Conservation (phyloP, 306 rosid species). For the Spatholobus suberectus region DNA sequence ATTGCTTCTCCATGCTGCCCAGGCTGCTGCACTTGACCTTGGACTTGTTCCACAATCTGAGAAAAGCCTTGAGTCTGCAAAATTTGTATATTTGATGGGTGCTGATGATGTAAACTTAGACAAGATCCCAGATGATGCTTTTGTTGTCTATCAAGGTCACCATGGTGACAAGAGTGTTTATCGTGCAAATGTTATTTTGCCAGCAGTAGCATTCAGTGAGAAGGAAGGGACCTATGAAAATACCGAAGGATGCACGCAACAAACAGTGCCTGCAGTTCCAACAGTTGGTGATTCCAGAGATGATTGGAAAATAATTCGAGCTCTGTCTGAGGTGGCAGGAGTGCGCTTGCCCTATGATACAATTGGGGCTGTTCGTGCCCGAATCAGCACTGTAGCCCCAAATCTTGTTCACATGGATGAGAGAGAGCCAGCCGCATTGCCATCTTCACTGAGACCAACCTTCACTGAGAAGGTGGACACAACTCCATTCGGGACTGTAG, state of each 20-base stretch:
- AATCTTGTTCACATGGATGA: constrained; percentile 78
- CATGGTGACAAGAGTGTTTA: constrained; percentile 92
- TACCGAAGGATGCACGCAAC: constrained; percentile 91
- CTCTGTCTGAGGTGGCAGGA: constrained; percentile 91
- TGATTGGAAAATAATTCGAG: constrained; percentile 95
- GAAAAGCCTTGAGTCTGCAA: constrained; percentile 78
- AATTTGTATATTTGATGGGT: constrained; percentile 93
- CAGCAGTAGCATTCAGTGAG: constrained; percentile 94
- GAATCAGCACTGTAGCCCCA: constrained; percentile 84
- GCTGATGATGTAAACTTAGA: constrained; percentile 87
- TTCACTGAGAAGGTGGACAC: constrained; percentile 51
- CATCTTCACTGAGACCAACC: constrained; percentile 73
- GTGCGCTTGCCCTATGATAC: constrained; percentile 79
- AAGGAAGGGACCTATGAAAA: constrained; percentile 95
- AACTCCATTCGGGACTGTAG: constrained; percentile 63
- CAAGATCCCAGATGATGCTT: constrained; percentile 78
- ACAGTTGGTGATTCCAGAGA: constrained; percentile 98
- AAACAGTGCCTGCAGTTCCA: constrained; percentile 95
- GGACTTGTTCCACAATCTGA: constrained; percentile 95
- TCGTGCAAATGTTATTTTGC: constrained; percentile 87
- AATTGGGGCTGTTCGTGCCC: constrained; percentile 63
- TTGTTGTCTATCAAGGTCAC: constrained; percentile 98
- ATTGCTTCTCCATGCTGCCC: constrained; percentile 93
- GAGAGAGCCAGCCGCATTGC: constrained; percentile 81
- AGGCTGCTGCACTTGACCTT: constrained; percentile 99